Evolutionary conservation across 179 eudicot species (phyloP).

Genomic region (Beta lomatogona): DNA sequence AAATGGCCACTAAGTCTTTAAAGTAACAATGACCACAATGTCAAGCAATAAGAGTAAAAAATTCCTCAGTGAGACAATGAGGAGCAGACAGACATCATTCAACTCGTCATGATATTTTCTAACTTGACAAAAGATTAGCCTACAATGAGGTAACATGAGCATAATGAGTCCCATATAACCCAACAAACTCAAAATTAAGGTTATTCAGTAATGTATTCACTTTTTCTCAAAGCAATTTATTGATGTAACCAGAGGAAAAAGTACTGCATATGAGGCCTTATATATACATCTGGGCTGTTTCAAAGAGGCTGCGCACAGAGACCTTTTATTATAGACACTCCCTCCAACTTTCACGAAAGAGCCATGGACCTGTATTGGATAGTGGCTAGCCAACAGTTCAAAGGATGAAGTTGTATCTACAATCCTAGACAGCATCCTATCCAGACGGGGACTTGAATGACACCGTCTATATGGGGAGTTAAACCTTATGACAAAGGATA

Average conservation of each 20-base stretch:
- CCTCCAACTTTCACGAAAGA: neutral
- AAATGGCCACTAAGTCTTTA: neutral
- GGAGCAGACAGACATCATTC: neutral
- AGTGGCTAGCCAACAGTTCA: neutral
- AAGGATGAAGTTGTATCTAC: neutral
- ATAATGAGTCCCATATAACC: neutral
- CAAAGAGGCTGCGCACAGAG: neutral
- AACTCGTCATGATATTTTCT: neutral
- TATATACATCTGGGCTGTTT: neutral
- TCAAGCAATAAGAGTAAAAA: constrained; percentile 7
- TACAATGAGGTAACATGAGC: neutral
- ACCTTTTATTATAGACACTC: constrained; percentile 6
- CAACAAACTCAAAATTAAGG: neutral
- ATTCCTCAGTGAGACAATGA: neutral
- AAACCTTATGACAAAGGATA: neutral
- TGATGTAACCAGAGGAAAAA: neutral
- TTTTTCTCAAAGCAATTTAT: neutral
- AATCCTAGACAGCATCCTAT: neutral
- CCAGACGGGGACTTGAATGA: neutral
- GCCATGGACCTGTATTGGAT: neutral
- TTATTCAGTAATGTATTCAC: neutral
- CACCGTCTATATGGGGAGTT: neutral
- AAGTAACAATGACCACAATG: neutral
- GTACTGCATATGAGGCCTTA: neutral
- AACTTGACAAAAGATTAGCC: constrained; percentile 12